phyloP scores from a whole-genome alignment of 2,329 filamentous ascomycete genomes.

The Pezicula neosporulosa region DNA sequence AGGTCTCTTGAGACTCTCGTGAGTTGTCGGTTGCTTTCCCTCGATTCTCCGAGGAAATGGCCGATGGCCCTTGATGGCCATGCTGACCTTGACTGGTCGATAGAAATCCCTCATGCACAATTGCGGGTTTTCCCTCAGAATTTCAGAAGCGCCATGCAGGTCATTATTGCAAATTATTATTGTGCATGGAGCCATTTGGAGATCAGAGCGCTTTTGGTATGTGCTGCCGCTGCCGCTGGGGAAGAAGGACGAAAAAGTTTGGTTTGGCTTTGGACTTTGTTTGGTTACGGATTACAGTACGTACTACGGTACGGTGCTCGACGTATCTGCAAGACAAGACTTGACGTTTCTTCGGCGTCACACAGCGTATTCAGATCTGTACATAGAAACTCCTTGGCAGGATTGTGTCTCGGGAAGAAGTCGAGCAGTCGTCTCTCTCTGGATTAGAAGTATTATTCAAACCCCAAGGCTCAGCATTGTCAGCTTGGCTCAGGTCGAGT shows the following conservation, averaged over 20 bases:
- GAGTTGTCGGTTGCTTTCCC: neutral
- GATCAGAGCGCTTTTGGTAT: neutral
- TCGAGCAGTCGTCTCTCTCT: too few species aligned
- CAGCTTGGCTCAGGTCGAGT: neutral
- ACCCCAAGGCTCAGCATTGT: neutral
- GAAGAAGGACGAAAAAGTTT: neutral
- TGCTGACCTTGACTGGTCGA: neutral
- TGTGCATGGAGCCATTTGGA: neutral
- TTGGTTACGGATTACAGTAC: too few species aligned
- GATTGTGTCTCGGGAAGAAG: too few species aligned
- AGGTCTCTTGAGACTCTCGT: too few species aligned
- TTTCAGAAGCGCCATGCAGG: neutral
- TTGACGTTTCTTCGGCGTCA: too few species aligned
- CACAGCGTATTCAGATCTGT: too few species aligned
- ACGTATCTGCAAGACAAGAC: too few species aligned
- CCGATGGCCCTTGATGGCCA: neutral
- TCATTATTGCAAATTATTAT: neutral
- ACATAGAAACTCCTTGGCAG: too few species aligned
- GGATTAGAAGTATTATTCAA: neutral
- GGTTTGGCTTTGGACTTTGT: neutral
- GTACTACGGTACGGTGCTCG: too few species aligned
- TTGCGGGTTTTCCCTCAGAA: neutral
- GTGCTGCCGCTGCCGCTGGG: neutral
- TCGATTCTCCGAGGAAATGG: neutral
- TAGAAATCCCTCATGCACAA: constrained; percentile 2